Base-by-base conservation (phyloP, 1,139 yeast genomes). In the Candida dubliniensis region DNA sequence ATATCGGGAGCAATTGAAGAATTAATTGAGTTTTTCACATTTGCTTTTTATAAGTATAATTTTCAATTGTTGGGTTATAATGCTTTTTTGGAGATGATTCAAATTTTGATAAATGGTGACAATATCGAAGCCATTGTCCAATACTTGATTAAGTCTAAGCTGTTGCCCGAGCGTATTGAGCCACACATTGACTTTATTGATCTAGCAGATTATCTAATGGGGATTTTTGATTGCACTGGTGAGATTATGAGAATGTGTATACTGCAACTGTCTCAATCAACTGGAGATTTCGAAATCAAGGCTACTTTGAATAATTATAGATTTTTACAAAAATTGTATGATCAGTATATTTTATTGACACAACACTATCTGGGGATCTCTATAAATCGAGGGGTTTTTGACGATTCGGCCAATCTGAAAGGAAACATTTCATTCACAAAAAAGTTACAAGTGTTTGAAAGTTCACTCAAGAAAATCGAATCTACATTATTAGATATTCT, bases 141-240 rank as follows among this genome's bases (percentile, higher is more conserved):
- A 7, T 43, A 27, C 25, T 29, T 43, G 27, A 23, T 39, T 11
- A 23, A 15, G 3, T 26, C 25, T 5, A 14, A 27, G n/a, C 30
- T 26, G 10, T 30, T 43, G 18, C 42, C 43, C 2, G 18, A 13
- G 13, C 14, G 18, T 4, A 27, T 26, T 9, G 23, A 31, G 2
- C 18, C 40, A 3, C n/a, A 34, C 6, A 32, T 50, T 30, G 46
- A 35, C 6, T 47, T 50, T 31, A 42, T 51, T 9, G 52, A 48
- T 32, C 24, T 42, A 9, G 63, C 64, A 42, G 74, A 71, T 51
- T 71, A 64, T 49, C 50, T 71, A 18, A 59, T 69, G 61, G 77
- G 76, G 0, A 45, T 71, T 10, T 63, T 70, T 51, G 77, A 71
- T 49, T 56, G 71, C 42, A 69, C 76, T 0, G 77, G 77, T 1